These are phyloP conservation scores for Paspalum vaginatum DNA, from an alignment of 176 grass and related monocot species.

Conservation along the genomic window DNA sequence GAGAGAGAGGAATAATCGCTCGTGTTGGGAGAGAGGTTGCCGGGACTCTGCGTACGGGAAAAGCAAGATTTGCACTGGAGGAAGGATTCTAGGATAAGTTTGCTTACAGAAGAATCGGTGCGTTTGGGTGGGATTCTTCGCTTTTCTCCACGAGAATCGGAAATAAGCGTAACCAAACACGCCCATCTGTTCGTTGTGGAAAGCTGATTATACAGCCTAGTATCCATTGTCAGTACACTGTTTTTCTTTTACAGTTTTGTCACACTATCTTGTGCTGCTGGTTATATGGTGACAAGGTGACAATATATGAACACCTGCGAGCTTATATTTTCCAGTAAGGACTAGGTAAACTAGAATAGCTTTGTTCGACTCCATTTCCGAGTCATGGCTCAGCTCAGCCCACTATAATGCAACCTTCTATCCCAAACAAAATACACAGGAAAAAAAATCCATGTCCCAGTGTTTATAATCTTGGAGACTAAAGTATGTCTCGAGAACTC, in stretches of 20 bases:
- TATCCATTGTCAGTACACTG: not conserved
- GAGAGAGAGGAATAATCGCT: too few relatives aligned
- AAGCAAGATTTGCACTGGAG: too few relatives aligned
- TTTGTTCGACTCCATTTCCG: not conserved
- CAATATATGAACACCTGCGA: not conserved
- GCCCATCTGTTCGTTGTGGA: not conserved
- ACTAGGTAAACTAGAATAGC: not conserved
- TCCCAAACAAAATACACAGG: not conserved
- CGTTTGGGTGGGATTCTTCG: too few relatives aligned
- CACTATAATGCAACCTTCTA: too few relatives aligned
- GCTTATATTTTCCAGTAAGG: not conserved
- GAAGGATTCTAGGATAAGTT: too few relatives aligned
- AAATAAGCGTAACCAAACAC: too few relatives aligned
- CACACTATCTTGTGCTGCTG: not conserved
- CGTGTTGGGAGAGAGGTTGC: too few relatives aligned
- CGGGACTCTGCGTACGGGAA: too few relatives aligned
- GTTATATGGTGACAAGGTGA: not conserved
- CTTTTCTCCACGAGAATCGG: too few relatives aligned
- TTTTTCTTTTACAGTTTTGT: not conserved
- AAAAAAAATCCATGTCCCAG: not conserved
- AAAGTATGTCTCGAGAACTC: not conserved
- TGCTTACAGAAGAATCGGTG: too few relatives aligned
- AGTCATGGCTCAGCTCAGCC: not conserved
- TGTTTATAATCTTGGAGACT: conserved; percentile 14
- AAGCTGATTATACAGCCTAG: not conserved